A percentile compares a stretch with the other conserved stretches of the same genome.
These are phyloP conservation scores for Elymus sibiricus DNA, from an alignment of 176 grass and related monocot species.

Conservation along the genomic window DNA sequence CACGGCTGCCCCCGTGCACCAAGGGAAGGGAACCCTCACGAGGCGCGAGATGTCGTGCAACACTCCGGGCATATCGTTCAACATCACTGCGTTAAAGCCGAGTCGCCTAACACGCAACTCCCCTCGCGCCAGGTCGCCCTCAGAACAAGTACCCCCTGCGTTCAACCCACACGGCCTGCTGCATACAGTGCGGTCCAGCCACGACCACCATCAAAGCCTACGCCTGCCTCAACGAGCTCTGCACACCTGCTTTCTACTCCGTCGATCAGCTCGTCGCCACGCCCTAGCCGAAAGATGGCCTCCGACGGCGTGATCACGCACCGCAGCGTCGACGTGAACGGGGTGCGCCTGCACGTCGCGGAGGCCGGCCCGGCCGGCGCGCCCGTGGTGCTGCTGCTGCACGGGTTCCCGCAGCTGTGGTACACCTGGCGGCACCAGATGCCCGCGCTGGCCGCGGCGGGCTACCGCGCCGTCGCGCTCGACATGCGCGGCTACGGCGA, in stretches of 20 bases:
- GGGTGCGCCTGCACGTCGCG: constrained; percentile 35
- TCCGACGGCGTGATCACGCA: constrained; percentile 23
- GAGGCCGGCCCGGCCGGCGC: neutral
- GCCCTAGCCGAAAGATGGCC: neutral
- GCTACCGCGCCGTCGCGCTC: constrained; percentile 41
- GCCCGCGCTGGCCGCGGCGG: constrained; percentile 26
- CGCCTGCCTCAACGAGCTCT: neutral
- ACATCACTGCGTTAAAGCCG: neutral
- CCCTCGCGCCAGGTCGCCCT: neutral
- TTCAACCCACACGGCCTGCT: neutral
- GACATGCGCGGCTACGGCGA: neutral
- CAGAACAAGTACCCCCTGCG: neutral
- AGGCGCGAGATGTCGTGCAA: too few relatives aligned
- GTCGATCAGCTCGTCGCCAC: neutral
- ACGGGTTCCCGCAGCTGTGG: constrained; percentile 51
- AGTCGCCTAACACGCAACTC: neutral
- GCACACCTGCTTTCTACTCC: neutral
- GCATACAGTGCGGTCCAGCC: neutral
- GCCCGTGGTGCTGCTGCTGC: constrained; percentile 35
- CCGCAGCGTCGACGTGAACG: constrained; percentile 33
- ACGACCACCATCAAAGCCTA: neutral
- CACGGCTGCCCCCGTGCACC: too few relatives aligned
- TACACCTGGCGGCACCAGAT: constrained; percentile 20
- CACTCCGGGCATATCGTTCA: neutral
- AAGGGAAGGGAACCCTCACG: too few relatives aligned